A percentile compares a stretch with the other conserved stretches of the same genome.
Conservation (phyloP, 1,284 basidiomycete genomes). For the Naganishia liquefaciens region DNA sequence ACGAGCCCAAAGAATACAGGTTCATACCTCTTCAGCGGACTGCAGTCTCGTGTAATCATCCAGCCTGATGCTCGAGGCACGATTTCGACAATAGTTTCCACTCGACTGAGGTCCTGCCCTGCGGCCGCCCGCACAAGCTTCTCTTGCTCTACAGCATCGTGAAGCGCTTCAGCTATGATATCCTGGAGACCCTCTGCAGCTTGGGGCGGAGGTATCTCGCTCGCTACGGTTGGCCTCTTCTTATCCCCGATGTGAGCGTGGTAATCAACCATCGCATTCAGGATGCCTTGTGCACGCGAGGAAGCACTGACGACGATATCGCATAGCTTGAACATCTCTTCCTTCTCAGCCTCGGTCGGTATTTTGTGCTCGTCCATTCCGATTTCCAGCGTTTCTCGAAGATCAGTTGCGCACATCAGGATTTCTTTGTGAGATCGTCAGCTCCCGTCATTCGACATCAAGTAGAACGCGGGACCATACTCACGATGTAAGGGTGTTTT, state of each 20-base stretch:
- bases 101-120: slow-evolving; percentile 38
- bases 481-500: slow-evolving; percentile 43
- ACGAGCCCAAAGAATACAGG: no score
- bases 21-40: slow-evolving; percentile 21
- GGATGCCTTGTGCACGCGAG: slow-evolving; percentile 1
- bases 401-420: slow-evolving; percentile 21
- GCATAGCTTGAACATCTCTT: slow-evolving; percentile 24
- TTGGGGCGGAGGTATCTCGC: slow-evolving; percentile 4
- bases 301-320: slow-evolving; percentile 12
- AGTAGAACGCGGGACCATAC: not conserved
- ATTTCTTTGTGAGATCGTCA: slow-evolving; percentile 17
- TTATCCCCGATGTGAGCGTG: slow-evolving; percentile 37
- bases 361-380: slow-evolving; percentile 20
- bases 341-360: slow-evolving; percentile 5
- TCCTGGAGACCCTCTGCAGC: slow-evolving; percentile 27
- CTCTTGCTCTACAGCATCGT: slow-evolving; percentile 39
- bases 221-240: not conserved
- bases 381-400: slow-evolving; percentile 21
- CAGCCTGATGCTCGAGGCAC: slow-evolving; percentile 32
- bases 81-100: slow-evolving; percentile 48
- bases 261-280: slow-evolving; percentile 42
- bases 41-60: slow-evolving; percentile 22
- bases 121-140: slow-evolving; percentile 37
- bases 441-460: not conserved
- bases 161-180: slow-evolving; percentile 38